These are phyloP conservation scores for Gonapodya sp. DNA, from an alignment of 192 early-diverging fungal genomes.

Conservation along the genomic window DNA sequence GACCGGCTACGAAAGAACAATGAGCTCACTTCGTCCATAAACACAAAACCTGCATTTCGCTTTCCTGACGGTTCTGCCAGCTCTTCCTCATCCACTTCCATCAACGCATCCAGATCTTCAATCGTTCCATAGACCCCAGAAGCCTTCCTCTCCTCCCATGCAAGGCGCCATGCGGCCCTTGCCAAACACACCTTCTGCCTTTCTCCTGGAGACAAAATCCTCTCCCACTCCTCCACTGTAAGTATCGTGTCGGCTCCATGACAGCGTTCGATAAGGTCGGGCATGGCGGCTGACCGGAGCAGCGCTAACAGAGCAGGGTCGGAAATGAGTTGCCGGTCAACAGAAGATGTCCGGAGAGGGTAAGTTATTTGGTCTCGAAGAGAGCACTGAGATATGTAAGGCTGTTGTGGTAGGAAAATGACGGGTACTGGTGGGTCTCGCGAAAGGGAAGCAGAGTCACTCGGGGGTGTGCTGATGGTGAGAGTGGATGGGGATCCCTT, in stretches of 20 bases:
- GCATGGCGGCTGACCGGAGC: neutral
- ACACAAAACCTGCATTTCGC: neutral
- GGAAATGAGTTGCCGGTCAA: neutral
- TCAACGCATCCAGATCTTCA: neutral
- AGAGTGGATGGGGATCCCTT: neutral
- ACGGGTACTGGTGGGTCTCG: neutral
- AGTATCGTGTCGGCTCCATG: neutral
- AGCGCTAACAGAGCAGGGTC: neutral
- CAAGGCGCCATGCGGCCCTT: neutral
- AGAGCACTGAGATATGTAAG: neutral
- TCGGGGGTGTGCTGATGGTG: neutral
- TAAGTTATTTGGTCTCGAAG: neutral
- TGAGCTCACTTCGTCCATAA: neutral
- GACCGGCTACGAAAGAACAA: no score
- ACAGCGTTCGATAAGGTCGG: neutral
- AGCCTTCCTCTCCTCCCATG: neutral
- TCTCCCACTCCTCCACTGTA: neutral
- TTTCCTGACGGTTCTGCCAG: neutral
- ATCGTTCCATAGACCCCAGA: neutral
- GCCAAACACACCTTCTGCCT: neutral
- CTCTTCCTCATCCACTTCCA: neutral
- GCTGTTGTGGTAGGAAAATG: neutral
- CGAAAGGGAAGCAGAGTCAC: neutral
- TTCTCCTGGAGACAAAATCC: neutral
- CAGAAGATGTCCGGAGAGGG: neutral